Conservation (phyloP, 345 rosid species). For the Eucalyptus albens region DNA sequence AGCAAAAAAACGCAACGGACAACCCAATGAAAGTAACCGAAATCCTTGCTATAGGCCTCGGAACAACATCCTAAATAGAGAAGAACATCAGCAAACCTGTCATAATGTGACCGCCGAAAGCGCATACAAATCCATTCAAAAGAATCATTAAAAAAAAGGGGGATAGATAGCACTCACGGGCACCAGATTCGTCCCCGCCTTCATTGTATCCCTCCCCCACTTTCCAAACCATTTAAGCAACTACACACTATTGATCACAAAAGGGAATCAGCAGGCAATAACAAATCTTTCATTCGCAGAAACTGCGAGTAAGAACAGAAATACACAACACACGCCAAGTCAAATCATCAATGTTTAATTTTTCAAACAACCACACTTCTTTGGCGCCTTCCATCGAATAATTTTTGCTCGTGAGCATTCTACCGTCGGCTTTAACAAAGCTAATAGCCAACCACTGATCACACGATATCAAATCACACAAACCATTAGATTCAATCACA, state of each 20-base stretch:
- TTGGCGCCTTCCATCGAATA: not conserved
- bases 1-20: conserved; percentile 37
- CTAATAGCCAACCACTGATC: not conserved
- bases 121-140: not conserved
- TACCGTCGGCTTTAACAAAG: not conserved
- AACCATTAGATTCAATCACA: not conserved
- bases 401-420: not conserved
- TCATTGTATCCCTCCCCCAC: conserved; percentile 81
- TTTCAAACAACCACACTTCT: not conserved
- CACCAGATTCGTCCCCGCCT: conserved; percentile 65
- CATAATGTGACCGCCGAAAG: not conserved
- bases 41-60: conserved; percentile 52
- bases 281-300: not conserved
- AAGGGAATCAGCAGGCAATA: not conserved
- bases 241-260: conserved; percentile 1
- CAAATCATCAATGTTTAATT: not conserved
- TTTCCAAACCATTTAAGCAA: conserved; percentile 57
- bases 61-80: conserved; percentile 29
- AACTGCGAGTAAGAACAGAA: not conserved
- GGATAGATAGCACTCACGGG: conserved; percentile 47
- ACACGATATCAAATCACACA: not conserved
- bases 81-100: not conserved
- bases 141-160: not conserved
- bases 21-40: conserved; percentile 34
- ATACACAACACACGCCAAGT: not conserved